Base-by-base conservation (phyloP, 495 filamentous ascomycete genomes). In the Parmelia sp. region DNA sequence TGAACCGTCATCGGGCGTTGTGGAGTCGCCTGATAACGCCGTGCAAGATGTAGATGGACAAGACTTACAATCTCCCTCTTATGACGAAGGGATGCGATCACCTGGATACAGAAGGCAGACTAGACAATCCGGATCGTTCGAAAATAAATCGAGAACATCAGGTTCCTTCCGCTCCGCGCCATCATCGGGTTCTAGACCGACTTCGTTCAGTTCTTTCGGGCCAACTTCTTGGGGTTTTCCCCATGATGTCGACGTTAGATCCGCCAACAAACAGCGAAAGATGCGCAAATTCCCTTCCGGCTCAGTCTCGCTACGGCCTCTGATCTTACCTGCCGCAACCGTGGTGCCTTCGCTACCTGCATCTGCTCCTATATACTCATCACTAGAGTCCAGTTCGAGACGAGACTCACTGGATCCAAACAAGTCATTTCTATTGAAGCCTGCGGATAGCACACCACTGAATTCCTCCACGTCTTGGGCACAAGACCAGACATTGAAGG, bases 241-340 rank as follows among this genome's bases (percentile, higher is more conserved):
- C 65, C 60, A 49, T 57, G 68, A 40, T 25, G 64, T 19, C n/a
- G 58, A 62, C 31, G 68, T 25, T 23, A 60, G 47, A 44, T 56
- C 56, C n/a, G 45, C 53, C 49, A 64, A 53, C 45, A 68, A 67
- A 29, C 65, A 66, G 29, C 71, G 76, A 31, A 67, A 67, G 23
- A 78, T 76, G 76, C 68, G 75, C n/a, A 64, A 71, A 1, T 77
- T 77, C 59, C 70, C 74, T 0, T 70, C 75, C 25, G 75, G 75
- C 2, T 74, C 75, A 14, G 67, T 65, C 15, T 70, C 71, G 10
- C 67, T 76, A 17, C 76, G 76, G 53, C 73, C 76, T 19, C 63
- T 78, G 21, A 73, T 78, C 19, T 62, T 78, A 45, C 71, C 71
- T 27, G 66, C 45, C 35, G 58, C 70, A 27, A 67, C 62, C 17